phyloP scores from a whole-genome alignment of 2,329 filamentous ascomycete species.

The Macrophomina pseudophaseolina region DNA sequence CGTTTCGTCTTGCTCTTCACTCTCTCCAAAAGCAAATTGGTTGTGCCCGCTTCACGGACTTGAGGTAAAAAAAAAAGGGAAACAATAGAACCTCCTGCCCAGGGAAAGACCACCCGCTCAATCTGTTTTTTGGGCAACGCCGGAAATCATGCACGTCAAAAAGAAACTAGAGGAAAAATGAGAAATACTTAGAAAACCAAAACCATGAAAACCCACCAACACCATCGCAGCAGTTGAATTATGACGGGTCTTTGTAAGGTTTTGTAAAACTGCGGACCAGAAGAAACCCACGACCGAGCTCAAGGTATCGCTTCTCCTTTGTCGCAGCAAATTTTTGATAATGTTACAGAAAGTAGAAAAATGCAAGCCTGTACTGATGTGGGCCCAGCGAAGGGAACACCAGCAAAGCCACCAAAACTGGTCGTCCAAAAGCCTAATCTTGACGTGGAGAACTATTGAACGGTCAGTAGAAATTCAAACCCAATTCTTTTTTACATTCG shows the following conservation, averaged over 20 bases:
- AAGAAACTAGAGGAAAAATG: not conserved
- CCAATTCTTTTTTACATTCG: constrained; percentile 40
- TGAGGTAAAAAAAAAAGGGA: not conserved
- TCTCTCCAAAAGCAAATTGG: not conserved
- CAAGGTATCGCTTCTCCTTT: not conserved
- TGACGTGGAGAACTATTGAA: constrained; percentile 17
- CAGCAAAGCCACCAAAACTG: not conserved
- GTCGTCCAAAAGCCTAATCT: constrained; percentile 6
- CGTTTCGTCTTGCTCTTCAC: not conserved
- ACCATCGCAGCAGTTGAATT: constrained; percentile 21
- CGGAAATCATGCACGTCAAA: constrained; percentile 20
- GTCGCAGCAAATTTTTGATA: not conserved
- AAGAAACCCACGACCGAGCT: not conserved
- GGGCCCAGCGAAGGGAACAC: constrained; percentile 24
- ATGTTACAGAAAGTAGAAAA: not conserved
- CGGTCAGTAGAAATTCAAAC: not conserved
- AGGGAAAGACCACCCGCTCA: not conserved
- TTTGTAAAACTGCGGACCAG: not conserved
- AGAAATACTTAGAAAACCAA: not conserved
- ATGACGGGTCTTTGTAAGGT: constrained; percentile 19
- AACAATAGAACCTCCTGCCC: constrained; percentile 10
- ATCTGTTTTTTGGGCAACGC: constrained; percentile 25
- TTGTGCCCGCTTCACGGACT: not conserved
- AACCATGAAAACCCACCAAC: constrained; percentile 12
- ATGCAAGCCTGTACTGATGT: not conserved